Evolutionary conservation across 2,329 filamentous ascomycete species (phyloP).

Genomic region (Arthrobotrys megalospora): DNA sequence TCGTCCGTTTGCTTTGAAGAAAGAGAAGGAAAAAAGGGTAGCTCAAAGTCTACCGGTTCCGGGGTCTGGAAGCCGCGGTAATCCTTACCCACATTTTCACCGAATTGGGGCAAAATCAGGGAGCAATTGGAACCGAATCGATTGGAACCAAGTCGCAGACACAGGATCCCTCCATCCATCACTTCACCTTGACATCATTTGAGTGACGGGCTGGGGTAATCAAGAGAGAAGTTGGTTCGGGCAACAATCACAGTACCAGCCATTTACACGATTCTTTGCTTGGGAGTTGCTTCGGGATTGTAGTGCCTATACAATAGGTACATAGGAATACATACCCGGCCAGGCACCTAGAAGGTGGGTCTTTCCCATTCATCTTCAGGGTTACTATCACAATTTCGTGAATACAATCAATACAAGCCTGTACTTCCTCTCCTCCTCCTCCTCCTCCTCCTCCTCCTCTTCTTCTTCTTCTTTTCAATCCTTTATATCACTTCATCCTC

Average conservation of each 20-base stretch:
- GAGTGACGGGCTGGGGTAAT: slow-evolving; percentile 27
- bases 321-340: background rate
- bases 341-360: background rate
- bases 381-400: slow-evolving; percentile 12
- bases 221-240: slow-evolving; percentile 10
- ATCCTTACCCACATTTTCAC: slow-evolving; percentile 38
- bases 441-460: too few relatives aligned
- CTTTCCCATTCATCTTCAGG: slow-evolving; percentile 1
- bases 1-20: background rate
- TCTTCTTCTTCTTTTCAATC: background rate
- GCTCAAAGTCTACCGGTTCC: slow-evolving; percentile 24
- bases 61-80: slow-evolving; percentile 38
- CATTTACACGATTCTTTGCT: slow-evolving; percentile 3
- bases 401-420: background rate
- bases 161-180: slow-evolving; percentile 34
- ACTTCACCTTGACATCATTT: slow-evolving; percentile 61
- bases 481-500: slow-evolving; percentile 2
- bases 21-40: background rate
- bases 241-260: background rate
- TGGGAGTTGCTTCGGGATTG: background rate
- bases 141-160: slow-evolving; percentile 1
- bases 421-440: background rate
- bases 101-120: slow-evolving; percentile 41
- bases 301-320: background rate
- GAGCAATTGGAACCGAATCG: slow-evolving; percentile 29